Conservation (phyloP, 73 alveolate species). For the Paramecium biaurelia region DNA sequence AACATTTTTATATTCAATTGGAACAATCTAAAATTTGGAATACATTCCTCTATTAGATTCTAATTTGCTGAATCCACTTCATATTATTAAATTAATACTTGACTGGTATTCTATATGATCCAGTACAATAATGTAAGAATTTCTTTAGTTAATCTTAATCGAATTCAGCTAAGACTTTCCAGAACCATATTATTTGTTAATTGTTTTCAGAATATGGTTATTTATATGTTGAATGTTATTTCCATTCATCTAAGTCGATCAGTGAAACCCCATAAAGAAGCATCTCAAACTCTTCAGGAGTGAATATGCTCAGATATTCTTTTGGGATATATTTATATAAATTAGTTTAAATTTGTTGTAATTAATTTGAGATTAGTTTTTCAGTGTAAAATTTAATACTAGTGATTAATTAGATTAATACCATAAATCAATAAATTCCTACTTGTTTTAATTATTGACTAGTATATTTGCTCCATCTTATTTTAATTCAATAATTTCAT, state of each 20-base stretch:
- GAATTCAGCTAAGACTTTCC: slow-evolving; percentile 81
- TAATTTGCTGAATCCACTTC: slow-evolving; percentile 71
- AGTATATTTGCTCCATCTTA: slow-evolving; percentile 14
- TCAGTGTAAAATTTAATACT: slow-evolving; percentile 32
- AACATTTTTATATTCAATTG: slow-evolving; percentile 72
- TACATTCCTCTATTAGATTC: slow-evolving; percentile 91
- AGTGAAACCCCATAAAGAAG: slow-evolving; percentile 87
- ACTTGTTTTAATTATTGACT: neutral
- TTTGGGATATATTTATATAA: slow-evolving; percentile 81
- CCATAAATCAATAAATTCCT: slow-evolving; percentile 45
- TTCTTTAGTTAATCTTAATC: slow-evolving; percentile 83
- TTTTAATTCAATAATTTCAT: slow-evolving; percentile 32
- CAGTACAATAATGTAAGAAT: slow-evolving; percentile 91
- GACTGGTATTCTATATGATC: slow-evolving; percentile 92
- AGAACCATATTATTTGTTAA: slow-evolving; percentile 78
- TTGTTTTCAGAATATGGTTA: slow-evolving; percentile 73
- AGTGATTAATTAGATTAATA: neutral
- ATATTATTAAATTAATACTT: neutral
- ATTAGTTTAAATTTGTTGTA: slow-evolving; percentile 71
- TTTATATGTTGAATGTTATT: slow-evolving; percentile 79
- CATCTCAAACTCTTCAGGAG: slow-evolving; percentile 87
- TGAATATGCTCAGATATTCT: slow-evolving; percentile 72
- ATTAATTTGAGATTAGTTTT: neutral
- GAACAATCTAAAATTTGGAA: slow-evolving; percentile 79
- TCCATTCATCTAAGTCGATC: slow-evolving; percentile 92